Evolutionary conservation across 140 eudicot species (phyloP), one percentile per base, ranked within the genome.

Genomic region (Artemisia princeps): DNA sequence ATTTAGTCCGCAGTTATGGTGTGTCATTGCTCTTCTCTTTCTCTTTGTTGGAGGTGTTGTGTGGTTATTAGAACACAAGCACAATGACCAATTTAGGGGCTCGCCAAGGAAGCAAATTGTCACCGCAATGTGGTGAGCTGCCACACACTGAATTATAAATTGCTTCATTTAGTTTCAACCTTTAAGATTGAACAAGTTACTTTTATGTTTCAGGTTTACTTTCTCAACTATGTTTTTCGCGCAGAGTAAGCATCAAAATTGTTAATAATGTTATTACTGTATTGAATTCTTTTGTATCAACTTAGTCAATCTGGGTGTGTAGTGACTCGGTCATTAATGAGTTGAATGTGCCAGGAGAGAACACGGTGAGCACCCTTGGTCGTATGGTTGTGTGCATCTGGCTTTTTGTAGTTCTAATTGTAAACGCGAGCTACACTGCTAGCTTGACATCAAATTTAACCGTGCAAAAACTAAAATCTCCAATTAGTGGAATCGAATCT

Each of bases 211-310:
- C 53, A 48, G 53, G 53, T 48, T 48, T 48, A 48, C 13, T 2
- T 48, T 48, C 53, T 48, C 53, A 48, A 48, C 53, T 48, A 48
- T 48, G 53, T 48, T 48, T 48, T 48, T 48, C 15, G 53, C 53
- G 15, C 53, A 10, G 15, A 48, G 53, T 48, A 48, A 48, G 53
- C 53, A 48, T 12, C 15, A 48, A 48, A 48, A 8, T 48, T 48
- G n/a, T 12, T 48, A 12, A 48, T 48, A 48, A 48, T 48, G 15
- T 48, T 48, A 10, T 48, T 48, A 10, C 52, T 46, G 12, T 48
- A 2, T 13, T 48, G 11, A 37, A 37, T 37, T 37, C 44, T 37
- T 37, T 37, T 37, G 40, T 37, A 33, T 4, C 8, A 30, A 4
- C 8, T 30, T 30, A 30, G 40, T 30, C 7, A 6, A 33, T 33